Percentiles rank a stretch among this genome's conserved stretches.
These are phyloP conservation scores for Boletus subcaerulescens DNA, from an alignment of 768 basidiomycete genomes.

Conservation along the genomic window DNA sequence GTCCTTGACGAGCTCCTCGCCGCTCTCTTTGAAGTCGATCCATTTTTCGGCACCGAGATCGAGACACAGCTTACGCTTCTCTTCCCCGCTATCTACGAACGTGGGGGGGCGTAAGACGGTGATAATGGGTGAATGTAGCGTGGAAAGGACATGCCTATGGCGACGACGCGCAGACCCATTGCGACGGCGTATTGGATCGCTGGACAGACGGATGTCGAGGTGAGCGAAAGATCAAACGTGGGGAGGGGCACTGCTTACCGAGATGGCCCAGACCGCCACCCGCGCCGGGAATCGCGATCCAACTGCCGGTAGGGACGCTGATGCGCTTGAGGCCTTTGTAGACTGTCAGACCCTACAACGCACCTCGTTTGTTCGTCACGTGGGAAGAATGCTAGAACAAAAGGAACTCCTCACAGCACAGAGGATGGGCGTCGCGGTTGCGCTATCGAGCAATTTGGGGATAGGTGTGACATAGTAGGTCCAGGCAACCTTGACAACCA, in stretches of 20 bases:
- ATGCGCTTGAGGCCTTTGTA: conserved; percentile 44
- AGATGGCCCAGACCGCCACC: conserved; percentile 45
- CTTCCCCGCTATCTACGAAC: conserved; percentile 40
- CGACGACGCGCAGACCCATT: conserved; percentile 45
- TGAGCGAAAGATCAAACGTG: background rate
- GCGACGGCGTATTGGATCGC: conserved; percentile 46
- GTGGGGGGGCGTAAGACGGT: background rate
- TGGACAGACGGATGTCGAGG: background rate
- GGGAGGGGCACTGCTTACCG: conserved; percentile 5
- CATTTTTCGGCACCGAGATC: conserved; percentile 41
- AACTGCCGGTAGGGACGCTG: conserved; percentile 35
- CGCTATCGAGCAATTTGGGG: conserved; percentile 39
- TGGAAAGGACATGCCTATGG: conserved; percentile 30
- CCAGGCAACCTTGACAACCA: conserved; percentile 28
- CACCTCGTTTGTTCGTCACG: background rate
- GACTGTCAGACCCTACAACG: conserved; percentile 38
- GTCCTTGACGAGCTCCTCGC: conserved; percentile 36
- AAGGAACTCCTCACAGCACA: conserved; percentile 34
- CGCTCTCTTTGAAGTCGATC: conserved; percentile 45
- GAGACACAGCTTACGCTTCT: conserved; percentile 37
- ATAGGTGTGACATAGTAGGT: conserved; percentile 43
- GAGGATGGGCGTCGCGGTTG: conserved; percentile 42
- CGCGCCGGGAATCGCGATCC: conserved; percentile 40
- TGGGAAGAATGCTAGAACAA: background rate
- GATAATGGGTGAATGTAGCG: no score